A percentile compares a stretch with the other conserved stretches of the same genome.
Conservation (phyloP, 805 yeast genomes). For the Candida takata region DNA sequence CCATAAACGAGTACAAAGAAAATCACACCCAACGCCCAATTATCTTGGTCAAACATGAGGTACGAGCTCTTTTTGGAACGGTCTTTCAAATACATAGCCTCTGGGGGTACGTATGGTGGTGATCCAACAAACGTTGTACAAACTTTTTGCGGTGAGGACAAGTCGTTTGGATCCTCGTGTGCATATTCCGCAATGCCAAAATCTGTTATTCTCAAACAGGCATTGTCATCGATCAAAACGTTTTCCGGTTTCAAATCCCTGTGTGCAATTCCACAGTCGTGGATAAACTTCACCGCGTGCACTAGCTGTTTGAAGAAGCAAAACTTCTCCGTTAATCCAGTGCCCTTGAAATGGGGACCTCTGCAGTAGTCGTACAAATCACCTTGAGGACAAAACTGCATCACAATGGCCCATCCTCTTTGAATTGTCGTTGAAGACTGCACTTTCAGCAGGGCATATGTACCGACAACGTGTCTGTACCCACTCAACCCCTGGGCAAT, state of each 20-base stretch:
- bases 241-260: conserved; percentile 75
- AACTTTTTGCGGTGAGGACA: conserved; percentile 30
- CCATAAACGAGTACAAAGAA: conserved; percentile 53
- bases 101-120: conserved; percentile 79
- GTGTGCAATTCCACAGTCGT: conserved; percentile 61
- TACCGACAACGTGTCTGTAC: conserved; percentile 56
- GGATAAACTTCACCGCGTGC: conserved; percentile 55
- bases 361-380: conserved; percentile 45
- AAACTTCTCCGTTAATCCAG: conserved; percentile 49
- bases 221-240: conserved; percentile 49
- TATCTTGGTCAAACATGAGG: conserved; percentile 63
- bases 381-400: conserved; percentile 56
- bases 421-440: conserved; percentile 47
- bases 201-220: conserved; percentile 63
- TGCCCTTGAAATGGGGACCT: conserved; percentile 3
- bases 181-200: conserved; percentile 71
- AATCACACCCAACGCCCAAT: conserved; percentile 68
- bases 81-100: conserved; percentile 49
- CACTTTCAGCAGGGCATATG: conserved; percentile 47
- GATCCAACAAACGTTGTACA: conserved; percentile 59
- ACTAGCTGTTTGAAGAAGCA: conserved; percentile 66
- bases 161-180: conserved; percentile 45
- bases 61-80: conserved; percentile 32
- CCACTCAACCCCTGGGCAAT: conserved; percentile 47
- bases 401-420: conserved; percentile 71